Percentiles rank a stretch among this genome's conserved stretches.
Evolutionary conservation across 345 rosid species (phyloP).

Genomic region (Arabidopsis arenosa): DNA sequence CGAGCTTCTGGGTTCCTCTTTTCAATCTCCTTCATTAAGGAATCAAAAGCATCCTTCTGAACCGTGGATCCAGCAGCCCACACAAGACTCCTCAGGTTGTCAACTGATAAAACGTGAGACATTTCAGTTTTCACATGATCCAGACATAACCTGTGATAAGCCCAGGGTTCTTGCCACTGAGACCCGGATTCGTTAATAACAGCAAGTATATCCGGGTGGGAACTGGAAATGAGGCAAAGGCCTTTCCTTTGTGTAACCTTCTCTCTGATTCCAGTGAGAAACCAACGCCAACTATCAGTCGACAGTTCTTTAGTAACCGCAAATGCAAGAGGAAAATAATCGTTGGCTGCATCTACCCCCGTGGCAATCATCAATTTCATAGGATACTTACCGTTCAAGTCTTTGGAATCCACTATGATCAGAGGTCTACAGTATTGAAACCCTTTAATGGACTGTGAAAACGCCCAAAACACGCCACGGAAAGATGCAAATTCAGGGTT

Average conservation of each 20-base stretch:
- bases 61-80: not conserved
- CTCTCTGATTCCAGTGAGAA: conserved; percentile 16
- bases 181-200: conserved; percentile 9
- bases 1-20: conserved; percentile 9
- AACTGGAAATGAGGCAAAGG: conserved; percentile 30
- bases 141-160: conserved; percentile 17
- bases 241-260: conserved; percentile 30
- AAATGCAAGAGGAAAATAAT: not conserved
- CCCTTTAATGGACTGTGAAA: conserved; percentile 24
- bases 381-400: not conserved
- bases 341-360: not conserved
- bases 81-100: not conserved
- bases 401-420: not conserved
- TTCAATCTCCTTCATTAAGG: not conserved
- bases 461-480: conserved; percentile 18
- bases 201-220: conserved; percentile 10
- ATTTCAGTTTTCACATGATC: not conserved
- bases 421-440: conserved; percentile 29
- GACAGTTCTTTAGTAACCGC: conserved; percentile 24
- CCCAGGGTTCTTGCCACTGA: conserved; percentile 26
- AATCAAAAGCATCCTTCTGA: not conserved
- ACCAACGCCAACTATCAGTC: conserved; percentile 15
- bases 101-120: not conserved
- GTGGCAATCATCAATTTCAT: conserved; percentile 22
- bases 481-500: conserved; percentile 3